Base-by-base conservation (phyloP, 2,329 filamentous ascomycete genomes). In the Zelopaecilomyces penicillatus region DNA sequence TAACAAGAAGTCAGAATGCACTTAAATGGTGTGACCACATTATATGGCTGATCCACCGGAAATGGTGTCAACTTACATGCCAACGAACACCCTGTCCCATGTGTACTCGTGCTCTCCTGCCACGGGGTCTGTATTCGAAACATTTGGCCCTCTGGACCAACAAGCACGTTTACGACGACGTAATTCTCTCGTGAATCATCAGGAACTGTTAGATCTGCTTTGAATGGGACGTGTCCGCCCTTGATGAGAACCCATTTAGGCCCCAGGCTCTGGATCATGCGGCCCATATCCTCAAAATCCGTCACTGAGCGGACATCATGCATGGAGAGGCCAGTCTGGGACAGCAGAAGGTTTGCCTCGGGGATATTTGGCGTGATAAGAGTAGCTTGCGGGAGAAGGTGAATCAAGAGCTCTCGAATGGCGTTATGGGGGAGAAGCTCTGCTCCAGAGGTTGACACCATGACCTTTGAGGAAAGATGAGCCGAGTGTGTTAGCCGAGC, bases 51-150 rank as follows among this genome's bases (percentile, higher is more conserved):
- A 9, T 34, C 12, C 32, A 35, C 27, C 28, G 1, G 31, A 6
- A 12, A 8, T 42, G 6, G 11, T 5, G 2, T 7, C 6, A 30
- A 71, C 81, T 69, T 64, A 86, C 83, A 95, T 35, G 93, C 93
- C 48, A 97, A 74, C 7, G 89, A 94, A 60, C 93, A 98, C 4
- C 93, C 93, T 0, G 93, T 97, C 1, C 93, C 93, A 57, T 98
- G 93, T 0, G 91, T 97, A 58, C 91, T 91, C 48, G 73, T 83
- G 6, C 84, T 88, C 7, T 73, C 66, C 50, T 87, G 73, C 58
- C 85, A 96, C 4, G 74, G 71, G 34, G 80, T 85, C 62, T 89
- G 75, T 40, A 95, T 75, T 34, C 80, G 68, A 1, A 79, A 70
- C 0, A 75, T 62, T n/a, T 75, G 63, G 0, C 67, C 70, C 0